Evolutionary conservation across 1,284 basidiomycete genomes (phyloP), one percentile per base, ranked within the genome.

Genomic region (Cryptococcus wingfieldii): DNA sequence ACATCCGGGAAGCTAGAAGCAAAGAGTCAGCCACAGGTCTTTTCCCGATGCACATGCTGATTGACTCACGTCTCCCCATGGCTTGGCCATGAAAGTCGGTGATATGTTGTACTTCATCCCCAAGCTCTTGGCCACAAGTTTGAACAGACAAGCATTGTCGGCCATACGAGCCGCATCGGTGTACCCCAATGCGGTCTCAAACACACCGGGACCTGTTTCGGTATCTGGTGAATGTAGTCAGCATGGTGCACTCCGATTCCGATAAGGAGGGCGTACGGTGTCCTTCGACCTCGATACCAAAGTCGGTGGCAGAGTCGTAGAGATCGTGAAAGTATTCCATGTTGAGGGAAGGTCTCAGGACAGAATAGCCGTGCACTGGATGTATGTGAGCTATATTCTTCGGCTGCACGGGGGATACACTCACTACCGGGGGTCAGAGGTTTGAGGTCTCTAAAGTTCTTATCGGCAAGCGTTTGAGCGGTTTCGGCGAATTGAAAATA

Each of bases 71-170:
- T 90, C 86, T 49, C 85, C 86, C 87, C 88, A 94, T 23, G 94
- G 95, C 69, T 97, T 97, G 0, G 95, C 94, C 95, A 98, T 98
- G 75, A 98, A 98, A 56, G 90, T 95, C 0, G 94, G 94, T 47
- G 90, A 82, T 53, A 98, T 82, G 8, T 88, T 89, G 63, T 88
- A 81, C 72, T 88, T 85, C 83, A 96, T 90, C 0, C 94, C 94
- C 3, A 95, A 77, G 61, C 89, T 92, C 79, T 97, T 97, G 6
- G 90, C 89, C 13, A 90, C 77, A 65, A 88, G 89, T 75, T 98
- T 98, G 84, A 92, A 98, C 42, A 98, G 78, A 50, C 87, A 83
- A 0, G 92, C 92, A 71, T 96, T 97, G 70, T 98, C 95, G 1
- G 92, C 95, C 86, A 98, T 95, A 51, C 88, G 80, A 14, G 83